phyloP scores from a whole-genome alignment of 108 stramenopile genomes.

The Cylindrotheca closterium region DNA sequence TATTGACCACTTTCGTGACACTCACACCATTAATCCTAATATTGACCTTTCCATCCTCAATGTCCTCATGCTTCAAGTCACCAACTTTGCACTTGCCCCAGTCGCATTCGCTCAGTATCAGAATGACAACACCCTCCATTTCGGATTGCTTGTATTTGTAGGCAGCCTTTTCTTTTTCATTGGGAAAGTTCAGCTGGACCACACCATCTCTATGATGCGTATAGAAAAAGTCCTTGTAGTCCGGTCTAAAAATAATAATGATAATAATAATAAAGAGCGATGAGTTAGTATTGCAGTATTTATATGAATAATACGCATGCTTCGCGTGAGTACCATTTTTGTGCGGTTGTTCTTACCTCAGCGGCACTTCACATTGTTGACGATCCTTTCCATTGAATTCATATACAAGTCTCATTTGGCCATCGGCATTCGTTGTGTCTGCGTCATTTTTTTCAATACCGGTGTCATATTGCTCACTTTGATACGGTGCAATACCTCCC shows the following conservation, averaged over 20 bases:
- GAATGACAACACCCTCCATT: slow-evolving; percentile 25
- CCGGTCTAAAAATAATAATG: slow-evolving; percentile 16
- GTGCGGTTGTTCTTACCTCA: not conserved
- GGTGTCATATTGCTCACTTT: slow-evolving; percentile 28
- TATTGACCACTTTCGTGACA: not conserved
- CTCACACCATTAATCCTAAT: slow-evolving; percentile 9
- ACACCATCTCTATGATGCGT: slow-evolving; percentile 20
- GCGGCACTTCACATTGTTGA: slow-evolving; percentile 5
- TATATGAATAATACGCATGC: too few species aligned
- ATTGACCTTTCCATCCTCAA: slow-evolving; percentile 9
- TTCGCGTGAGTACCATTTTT: too few species aligned
- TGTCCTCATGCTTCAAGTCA: slow-evolving; percentile 14
- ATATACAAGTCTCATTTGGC: slow-evolving; percentile 1
- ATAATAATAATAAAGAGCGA: not conserved
- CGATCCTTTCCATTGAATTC: slow-evolving; percentile 7
- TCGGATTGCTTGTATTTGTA: slow-evolving; percentile 21
- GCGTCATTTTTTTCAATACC: not conserved
- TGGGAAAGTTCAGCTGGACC: slow-evolving; percentile 36
- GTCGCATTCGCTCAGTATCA: slow-evolving; percentile 25
- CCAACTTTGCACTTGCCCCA: slow-evolving; percentile 34
- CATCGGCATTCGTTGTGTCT: not conserved
- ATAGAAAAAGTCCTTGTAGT: slow-evolving; percentile 48
- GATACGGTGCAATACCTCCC: slow-evolving; percentile 12
- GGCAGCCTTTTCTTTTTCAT: slow-evolving; percentile 30
- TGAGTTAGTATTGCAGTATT: too few species aligned